These are phyloP conservation scores for Diaporthe velutina DNA, from an alignment of 2,329 filamentous ascomycete species.

Conservation along the genomic window DNA sequence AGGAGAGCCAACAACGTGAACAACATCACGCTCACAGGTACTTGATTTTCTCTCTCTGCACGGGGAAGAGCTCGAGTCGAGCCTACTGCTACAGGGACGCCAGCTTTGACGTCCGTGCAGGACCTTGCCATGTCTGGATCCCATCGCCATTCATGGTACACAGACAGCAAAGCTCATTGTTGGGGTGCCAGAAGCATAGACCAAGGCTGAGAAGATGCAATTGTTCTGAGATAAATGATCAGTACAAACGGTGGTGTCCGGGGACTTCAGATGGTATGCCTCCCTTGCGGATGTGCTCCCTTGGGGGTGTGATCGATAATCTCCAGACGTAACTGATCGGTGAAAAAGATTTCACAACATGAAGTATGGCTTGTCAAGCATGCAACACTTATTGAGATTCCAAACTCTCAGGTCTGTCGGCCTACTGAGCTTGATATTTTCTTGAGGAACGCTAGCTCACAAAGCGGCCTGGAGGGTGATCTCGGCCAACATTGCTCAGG, in stretches of 20 bases:
- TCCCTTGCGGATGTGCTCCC: background rate
- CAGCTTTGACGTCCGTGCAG: conserved; percentile 15
- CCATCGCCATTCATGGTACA: conserved; percentile 2
- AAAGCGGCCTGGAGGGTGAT: background rate
- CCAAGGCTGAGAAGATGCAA: background rate
- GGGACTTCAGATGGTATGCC: background rate
- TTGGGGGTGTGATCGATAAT: too few species aligned
- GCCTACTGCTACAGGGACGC: conserved; percentile 2
- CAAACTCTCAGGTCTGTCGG: background rate
- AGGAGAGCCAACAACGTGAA: background rate
- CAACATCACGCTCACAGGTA: background rate
- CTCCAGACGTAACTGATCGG: background rate
- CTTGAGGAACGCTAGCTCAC: background rate
- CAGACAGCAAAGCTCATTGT: background rate
- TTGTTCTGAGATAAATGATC: conserved; percentile 10
- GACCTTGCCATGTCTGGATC: conserved; percentile 4
- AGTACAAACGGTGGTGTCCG: background rate
- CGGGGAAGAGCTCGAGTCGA: background rate
- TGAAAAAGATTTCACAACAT: conserved; percentile 11
- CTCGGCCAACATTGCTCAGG: background rate
- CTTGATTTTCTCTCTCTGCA: background rate
- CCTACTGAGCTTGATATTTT: background rate
- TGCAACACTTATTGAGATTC: background rate
- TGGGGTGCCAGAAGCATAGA: background rate
- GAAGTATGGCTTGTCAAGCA: background rate